Base-by-base conservation (phyloP, 2,329 filamentous ascomycete genomes). In the Penicillium sclerotiorum region DNA sequence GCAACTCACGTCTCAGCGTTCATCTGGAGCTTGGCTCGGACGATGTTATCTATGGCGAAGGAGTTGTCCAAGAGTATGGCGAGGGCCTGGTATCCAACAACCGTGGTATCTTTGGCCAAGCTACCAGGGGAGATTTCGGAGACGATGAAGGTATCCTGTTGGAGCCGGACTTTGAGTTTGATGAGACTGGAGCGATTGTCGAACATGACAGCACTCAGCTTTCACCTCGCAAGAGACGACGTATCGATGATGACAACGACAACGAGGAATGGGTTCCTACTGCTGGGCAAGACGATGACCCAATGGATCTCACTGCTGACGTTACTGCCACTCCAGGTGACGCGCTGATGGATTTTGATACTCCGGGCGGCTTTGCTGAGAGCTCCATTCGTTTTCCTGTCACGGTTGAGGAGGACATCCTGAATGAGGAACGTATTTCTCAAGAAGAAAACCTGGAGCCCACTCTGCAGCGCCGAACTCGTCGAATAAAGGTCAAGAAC, bases 101-200 rank as follows among this genome's bases (percentile, higher is more conserved):
- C 15, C 62, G 55, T 17, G 56, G 55, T 15, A 64, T 66, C 30
- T 51, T 71, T n/a, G 66, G 62, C 2, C 57, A 57, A 2, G 46
- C 56, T 49, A 33, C 52, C 49, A 50, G 35, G 45, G 65, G 56
- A 7, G 46, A 65, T 43, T 8, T 22, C 7, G 69, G 70, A 33
- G 70, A 77, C 13, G 76, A 77, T 43, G 70, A 70, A 9, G 71
- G 77, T 17, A 66, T 77, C 15, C 67, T 80, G 49, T 65, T 77
- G 27, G 79, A 83, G n/a, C 73, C 77, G 18, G 79, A 79, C 45
- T 84, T 88, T 57, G 78, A 77, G 30, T 80, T 87, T 55, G 84
- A 85, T 56, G 81, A 77, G 12, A 77, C 87, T 52, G 84, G 84
- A 7, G 80, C 82, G 55, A 68, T 87, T 5, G 64, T 81, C 23